Evolutionary conservation across 805 yeast species (phyloP), one percentile per base, ranked within the genome.

Genomic region (Brettanomyces custersianus): DNA sequence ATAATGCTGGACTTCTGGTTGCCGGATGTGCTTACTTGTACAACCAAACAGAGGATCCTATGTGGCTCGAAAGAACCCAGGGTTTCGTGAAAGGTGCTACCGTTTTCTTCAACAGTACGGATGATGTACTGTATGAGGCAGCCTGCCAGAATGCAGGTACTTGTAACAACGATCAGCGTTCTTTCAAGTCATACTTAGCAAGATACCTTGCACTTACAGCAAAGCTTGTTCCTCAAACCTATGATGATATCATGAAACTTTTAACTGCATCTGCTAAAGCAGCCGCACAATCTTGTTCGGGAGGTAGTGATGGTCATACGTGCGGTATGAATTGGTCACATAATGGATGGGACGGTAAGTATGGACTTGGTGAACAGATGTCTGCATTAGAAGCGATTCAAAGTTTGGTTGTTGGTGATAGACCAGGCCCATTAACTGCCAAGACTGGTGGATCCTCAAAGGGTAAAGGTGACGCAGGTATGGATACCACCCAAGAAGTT

Each of bases 81-180:
- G 59, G 65, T 22, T 63, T 82, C 40, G 60, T 81, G 40, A 52
- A 63, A 42, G 82, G 87, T 19, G 55, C 77, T 7, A 44, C 51
- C 21, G 71, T 71, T 4, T 77, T 80, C 52, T 81, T 84, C 59
- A 42, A 40, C 28, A 44, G 41, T 33, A 60, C 70, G 31, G 47
- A 60, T 25, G 59, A 62, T 30, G 62, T 84, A 33, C 68, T 85
- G 74, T 82, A 68, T 51, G 97, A 88, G 55, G 79, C 80, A 5
- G 86, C 95, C 1, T 88, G 96, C 59, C 94, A 84, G 64, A 65
- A 67, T 13, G 45, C 62, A 2, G 54, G 52, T 7, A 64, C 68
- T 27, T 88, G 97, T 65, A 74, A 84, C 59, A 79, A 74, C 37
- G 96, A 88, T 65, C 95, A 88, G 65, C 69, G 95, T 40, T 76